Evolutionary conservation across 148 eudicot genomes (phyloP).

Genomic region (Fagopyrum tataricum): DNA sequence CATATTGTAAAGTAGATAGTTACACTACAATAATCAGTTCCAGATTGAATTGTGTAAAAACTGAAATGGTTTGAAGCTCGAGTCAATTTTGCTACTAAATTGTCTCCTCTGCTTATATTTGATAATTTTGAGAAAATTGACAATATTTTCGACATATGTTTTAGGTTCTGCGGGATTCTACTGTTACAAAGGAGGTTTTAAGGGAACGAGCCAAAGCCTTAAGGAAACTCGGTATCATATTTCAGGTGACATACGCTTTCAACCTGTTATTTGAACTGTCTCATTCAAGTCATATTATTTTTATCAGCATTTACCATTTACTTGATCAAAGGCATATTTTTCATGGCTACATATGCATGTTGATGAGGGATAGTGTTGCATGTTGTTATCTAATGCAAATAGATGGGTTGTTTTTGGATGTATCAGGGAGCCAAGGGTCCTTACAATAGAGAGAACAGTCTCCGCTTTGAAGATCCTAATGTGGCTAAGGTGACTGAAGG

Average conservation of each 20-base stretch:
- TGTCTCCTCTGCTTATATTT: not conserved
- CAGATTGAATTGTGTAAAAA: not conserved
- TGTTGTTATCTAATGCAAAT: no score
- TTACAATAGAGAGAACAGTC: no score
- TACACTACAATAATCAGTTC: not conserved
- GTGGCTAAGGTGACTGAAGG: no score
- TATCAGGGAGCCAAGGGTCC: no score
- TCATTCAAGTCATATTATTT: not conserved
- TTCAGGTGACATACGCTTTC: conserved; percentile 45
- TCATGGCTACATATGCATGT: no score
- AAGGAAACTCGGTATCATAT: conserved; percentile 80
- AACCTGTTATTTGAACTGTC: not conserved
- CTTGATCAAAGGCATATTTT: no score
- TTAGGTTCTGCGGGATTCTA: conserved; percentile 75
- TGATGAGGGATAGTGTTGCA: no score
- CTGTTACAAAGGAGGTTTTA: conserved; percentile 61
- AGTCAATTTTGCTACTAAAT: not conserved
- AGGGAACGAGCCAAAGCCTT: conserved; percentile 66
- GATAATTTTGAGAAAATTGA: not conserved
- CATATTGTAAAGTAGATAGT: no score
- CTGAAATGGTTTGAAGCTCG: not conserved
- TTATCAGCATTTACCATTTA: not conserved
- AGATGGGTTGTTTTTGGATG: not conserved
- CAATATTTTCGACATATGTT: not conserved
- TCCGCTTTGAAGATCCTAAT: no score